Conservation (phyloP, 1,139 yeast genomes). For the Sugiyamaella xylanicola region DNA sequence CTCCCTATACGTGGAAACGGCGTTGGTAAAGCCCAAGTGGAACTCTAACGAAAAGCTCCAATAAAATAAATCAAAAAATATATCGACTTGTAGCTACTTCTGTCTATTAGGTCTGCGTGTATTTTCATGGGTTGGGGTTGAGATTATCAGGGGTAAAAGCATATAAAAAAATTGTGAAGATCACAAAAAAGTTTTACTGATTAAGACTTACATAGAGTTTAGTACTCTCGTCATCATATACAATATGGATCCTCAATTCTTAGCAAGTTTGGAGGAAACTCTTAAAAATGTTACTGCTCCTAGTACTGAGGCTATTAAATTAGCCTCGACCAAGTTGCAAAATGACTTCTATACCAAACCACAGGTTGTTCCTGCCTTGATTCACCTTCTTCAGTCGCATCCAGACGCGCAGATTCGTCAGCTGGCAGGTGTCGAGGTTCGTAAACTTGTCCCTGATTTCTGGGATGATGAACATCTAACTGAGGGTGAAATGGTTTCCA, state of each 20-base stretch:
- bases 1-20: no score
- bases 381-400: constrained; percentile 75
- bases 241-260: constrained; percentile 69
- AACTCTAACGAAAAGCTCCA: no score
- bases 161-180: constrained; percentile 11
- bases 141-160: constrained; percentile 10
- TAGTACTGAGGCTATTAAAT: constrained; percentile 74
- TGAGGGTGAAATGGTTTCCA: constrained; percentile 43
- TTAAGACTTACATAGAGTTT: not conserved
- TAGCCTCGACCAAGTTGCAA: constrained; percentile 75
- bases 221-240: not conserved
- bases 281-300: constrained; percentile 76
- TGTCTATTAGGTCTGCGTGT: not conserved
- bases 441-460: constrained; percentile 72
- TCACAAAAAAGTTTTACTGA: constrained; percentile 14
- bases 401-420: constrained; percentile 65
- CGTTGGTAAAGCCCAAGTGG: no score
- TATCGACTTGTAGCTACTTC: not conserved
- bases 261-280: constrained; percentile 73
- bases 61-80: no score
- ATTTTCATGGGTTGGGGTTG: constrained; percentile 8
- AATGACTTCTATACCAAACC: constrained; percentile 74
- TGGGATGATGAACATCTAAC: constrained; percentile 52
- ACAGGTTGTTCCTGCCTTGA: constrained; percentile 74
- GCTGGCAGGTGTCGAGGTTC: constrained; percentile 92